phyloP scores from a whole-genome alignment of 192 early-diverging fungal genomes.

The Coemansia sp. region DNA sequence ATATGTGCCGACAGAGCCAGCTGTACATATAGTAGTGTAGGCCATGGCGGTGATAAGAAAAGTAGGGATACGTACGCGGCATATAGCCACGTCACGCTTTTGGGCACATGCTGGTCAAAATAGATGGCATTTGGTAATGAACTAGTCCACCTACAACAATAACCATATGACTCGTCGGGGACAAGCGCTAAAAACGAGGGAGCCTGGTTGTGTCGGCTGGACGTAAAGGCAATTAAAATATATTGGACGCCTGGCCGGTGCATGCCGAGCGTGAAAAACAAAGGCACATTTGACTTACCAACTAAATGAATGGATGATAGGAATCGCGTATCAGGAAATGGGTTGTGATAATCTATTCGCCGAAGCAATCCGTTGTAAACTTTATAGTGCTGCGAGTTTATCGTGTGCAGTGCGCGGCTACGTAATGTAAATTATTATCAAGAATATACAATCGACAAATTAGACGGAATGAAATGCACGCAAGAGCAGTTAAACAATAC shows the following conservation, averaged over 20 bases:
- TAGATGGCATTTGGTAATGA: neutral
- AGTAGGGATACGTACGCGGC: neutral
- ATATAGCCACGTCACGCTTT: neutral
- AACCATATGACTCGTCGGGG: neutral
- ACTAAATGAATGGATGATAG: neutral
- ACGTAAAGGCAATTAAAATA: neutral
- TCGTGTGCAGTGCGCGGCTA: neutral
- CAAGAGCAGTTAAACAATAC: constrained; percentile 1
- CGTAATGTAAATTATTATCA: neutral
- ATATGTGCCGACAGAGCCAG: too few species aligned
- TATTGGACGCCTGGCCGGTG: neutral
- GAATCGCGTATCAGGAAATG: neutral
- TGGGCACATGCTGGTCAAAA: neutral
- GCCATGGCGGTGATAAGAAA: neutral
- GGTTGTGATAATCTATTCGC: neutral
- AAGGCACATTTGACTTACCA: neutral
- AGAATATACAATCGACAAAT: constrained; percentile 2
- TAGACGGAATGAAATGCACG: neutral
- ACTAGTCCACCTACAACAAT: neutral
- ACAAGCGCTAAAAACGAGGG: neutral
- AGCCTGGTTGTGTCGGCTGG: neutral
- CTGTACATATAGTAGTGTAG: too few species aligned
- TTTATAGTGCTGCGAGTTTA: neutral
- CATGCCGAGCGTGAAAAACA: neutral
- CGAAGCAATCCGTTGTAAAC: neutral